Evolutionary conservation across 768 basidiomycete species (phyloP), one percentile per base, ranked within the genome.

Genomic region (Filobasidium floriforme): DNA sequence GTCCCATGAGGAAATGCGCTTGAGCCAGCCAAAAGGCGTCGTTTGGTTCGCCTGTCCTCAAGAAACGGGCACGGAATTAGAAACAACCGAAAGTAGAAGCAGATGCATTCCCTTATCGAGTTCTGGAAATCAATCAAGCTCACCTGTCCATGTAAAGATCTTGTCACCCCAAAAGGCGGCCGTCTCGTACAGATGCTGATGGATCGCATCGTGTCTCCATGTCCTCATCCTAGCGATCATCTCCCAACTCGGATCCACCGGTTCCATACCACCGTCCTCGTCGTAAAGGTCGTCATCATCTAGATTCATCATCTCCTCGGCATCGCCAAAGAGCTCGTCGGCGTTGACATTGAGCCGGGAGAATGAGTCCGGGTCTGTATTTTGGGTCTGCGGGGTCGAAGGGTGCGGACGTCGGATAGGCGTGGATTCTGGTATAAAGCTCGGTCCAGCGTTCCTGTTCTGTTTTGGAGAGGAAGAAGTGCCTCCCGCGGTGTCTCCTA

Each of bases 11-110:
- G 77, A 98, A 99, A 79, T 92, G 92, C 0, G 89, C 91, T 77
- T 99, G 96, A 1, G 96, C 93, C 24, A 99, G 85, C 96, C 96
- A 99, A 79, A 99, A 98, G 14, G 92, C 96, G 79, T 99, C 96
- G 76, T 97, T 96, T 37, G 92, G 88, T 73, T 98, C 91, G 69
- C 87, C 94, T 94, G 72, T 1, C 43, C 10, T 19, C 11, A n/a
- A 11, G 43, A 37, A 37, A 49, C 18, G 46, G 46, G 46, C 18
- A 18, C 46, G 12, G 14, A 49, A 43, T 37, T 41, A 65, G 24
- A 40, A 22, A 15, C 28, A 9, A 3, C 9, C 32, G 9, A 37
- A 57, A 41, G 44, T 18, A 28, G 66, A 62, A 46, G 59, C 40
- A 12, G 55, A 14, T 68, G 22, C 55, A 28, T 69, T 37, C 65